Evolutionary conservation across 805 yeast genomes (phyloP).

Genomic region (Tetrapisispora pingtungensis): DNA sequence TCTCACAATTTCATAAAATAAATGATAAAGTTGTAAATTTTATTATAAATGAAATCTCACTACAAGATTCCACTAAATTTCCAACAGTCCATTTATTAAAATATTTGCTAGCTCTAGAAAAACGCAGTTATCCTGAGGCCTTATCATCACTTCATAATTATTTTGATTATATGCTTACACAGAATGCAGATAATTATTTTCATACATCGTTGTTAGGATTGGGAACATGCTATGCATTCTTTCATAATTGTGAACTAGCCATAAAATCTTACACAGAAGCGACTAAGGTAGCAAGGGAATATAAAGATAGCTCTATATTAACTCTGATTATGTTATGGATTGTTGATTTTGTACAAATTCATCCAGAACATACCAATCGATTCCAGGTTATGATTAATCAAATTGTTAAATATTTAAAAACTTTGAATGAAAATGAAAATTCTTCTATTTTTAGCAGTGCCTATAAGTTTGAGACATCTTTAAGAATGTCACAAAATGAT

Average conservation of each 20-base stretch:
- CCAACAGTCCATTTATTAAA: constrained; percentile 20
- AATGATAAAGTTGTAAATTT: not conserved
- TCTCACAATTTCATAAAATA: not conserved
- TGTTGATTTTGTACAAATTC: constrained; percentile 54
- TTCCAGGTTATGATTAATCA: constrained; percentile 54
- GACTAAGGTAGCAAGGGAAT: constrained; percentile 76
- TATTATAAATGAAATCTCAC: not conserved
- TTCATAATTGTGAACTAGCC: constrained; percentile 59
- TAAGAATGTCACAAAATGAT: constrained; percentile 43
- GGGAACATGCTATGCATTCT: constrained; percentile 62
- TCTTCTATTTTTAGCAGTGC: constrained; percentile 40
- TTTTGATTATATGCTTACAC: constrained; percentile 69
- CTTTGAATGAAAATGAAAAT: constrained; percentile 23
- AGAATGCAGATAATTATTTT: constrained; percentile 51
- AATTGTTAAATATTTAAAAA: constrained; percentile 44
- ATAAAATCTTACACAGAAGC: constrained; percentile 78
- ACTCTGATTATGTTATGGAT: constrained; percentile 68
- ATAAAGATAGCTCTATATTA: constrained; percentile 62
- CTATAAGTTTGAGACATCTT: constrained; percentile 53
- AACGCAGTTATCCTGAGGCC: constrained; percentile 26
- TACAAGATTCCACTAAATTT: constrained; percentile 16
- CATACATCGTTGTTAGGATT: constrained; percentile 68
- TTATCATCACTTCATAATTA: constrained; percentile 46
- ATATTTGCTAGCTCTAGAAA: constrained; percentile 12
- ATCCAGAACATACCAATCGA: constrained; percentile 47